Evolutionary conservation across 495 filamentous ascomycete species (phyloP), one percentile per base, ranked within the genome.

Genomic region (Penicillium coprophilum): DNA sequence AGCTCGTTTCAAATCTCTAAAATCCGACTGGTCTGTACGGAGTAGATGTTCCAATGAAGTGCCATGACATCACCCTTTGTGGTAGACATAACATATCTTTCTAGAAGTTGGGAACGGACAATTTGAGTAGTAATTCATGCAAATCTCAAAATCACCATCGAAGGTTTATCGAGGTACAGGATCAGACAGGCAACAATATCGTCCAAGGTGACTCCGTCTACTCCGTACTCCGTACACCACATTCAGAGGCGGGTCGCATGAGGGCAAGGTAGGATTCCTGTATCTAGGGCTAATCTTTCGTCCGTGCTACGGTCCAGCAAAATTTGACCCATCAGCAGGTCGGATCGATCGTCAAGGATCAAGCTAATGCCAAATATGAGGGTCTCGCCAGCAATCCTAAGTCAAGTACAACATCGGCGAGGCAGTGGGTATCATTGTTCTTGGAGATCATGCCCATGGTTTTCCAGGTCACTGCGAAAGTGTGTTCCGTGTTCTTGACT

Each of bases 351-450:
- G 61, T 65, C 45, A 54, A 44, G 11, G 59, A 66, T 46, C 24
- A 66, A 39, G 45, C 48, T 9, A 52, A 41, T 24, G 58, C 60
- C 15, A 20, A 17, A 8, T 44, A 61, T 15, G 66, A 63, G 30
- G 60, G 56, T 30, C 62, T 68, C 1, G 46, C 20, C 1, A 57
- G 63, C 51, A 61, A 60, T 31, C 62, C 63, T 17, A 67, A 71
- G 60, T 54, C 55, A 54, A 55, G 56, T 61, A 13, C 24, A n/a
- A 27, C 32, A 21, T 38, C 48, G 28, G 21, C 31, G 20, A 40
- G 28, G 15, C n/a, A 51, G 28, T 12, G 13, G 34, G 28, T 36
- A 15, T 36, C 32, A 28, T 28, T 8, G 17, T 28, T 12, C 8
- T 30, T 7, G 21, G 24, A 17, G 11, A 23, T 23, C 19, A 43